Evolutionary conservation across 331 rosid species (phyloP).

Genomic region (Acacia pycnantha): DNA sequence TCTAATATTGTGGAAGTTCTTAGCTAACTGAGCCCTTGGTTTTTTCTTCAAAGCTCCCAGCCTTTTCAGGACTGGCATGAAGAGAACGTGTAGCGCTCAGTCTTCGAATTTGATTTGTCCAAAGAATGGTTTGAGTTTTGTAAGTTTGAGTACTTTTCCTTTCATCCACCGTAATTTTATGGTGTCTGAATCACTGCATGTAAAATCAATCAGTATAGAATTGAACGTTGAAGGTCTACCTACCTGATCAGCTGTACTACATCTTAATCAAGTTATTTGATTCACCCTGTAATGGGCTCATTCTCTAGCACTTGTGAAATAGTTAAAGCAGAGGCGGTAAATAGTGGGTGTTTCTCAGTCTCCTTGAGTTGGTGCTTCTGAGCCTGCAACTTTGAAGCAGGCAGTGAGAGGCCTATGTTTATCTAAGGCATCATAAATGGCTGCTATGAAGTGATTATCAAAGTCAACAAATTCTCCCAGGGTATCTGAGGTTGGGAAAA

Average conservation of each 20-base stretch:
- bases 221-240: constrained; percentile 27
- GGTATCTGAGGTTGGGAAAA: constrained; percentile 83
- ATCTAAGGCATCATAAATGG: constrained; percentile 98
- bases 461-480: constrained; percentile 73
- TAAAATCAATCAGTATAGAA: constrained; percentile 34
- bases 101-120: constrained; percentile 24
- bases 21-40: too few relatives aligned
- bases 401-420: constrained; percentile 87
- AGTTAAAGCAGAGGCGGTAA: constrained; percentile 76
- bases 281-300: constrained; percentile 65
- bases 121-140: constrained; percentile 28
- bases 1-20: too few relatives aligned
- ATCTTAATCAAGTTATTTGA: constrained; percentile 18
- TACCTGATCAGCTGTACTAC: constrained; percentile 18
- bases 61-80: constrained; percentile 32
- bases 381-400: constrained; percentile 77
- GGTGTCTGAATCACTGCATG: constrained; percentile 23
- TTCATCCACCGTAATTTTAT: constrained; percentile 7
- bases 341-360: constrained; percentile 59
- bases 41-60: too few relatives aligned
- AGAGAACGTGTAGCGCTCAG: constrained; percentile 5
- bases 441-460: constrained; percentile 83
- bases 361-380: constrained; percentile 65
- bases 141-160: constrained; percentile 21
- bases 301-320: constrained; percentile 81